Evolutionary conservation across 495 filamentous ascomycete species (phyloP), one percentile per base, ranked within the genome.

Genomic region (Ramalina intermedia): DNA sequence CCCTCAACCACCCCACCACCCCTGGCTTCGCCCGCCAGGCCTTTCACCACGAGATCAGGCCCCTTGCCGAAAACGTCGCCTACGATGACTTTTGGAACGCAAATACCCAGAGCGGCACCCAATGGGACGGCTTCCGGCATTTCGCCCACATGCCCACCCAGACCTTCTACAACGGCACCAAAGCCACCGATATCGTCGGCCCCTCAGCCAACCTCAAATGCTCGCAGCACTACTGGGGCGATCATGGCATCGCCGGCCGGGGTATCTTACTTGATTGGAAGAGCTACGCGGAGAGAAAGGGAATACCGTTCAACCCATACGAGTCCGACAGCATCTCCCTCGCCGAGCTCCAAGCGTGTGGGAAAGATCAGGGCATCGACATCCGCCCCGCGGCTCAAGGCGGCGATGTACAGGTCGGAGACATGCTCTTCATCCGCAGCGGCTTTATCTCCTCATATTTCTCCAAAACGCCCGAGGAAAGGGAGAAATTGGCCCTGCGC

Each of bases 51-150:
- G 57, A 65, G 45, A 73, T 80, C 58, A 78, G 78, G 61, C 63
- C 63, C 51, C 65, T 78, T 3, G 49, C 55, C 0, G 63, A 67
- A 29, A 68, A 67, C n/a, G 39, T 70, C 11, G 73, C 72, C 2
- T 78, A 79, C 48, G 79, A 84, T 53, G 82, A 86, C 52, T 69
- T 82, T 49, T 80, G 85, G 50, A 70, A 74, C 23, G 71, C 87
- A 61, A 88, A 88, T 61, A 86, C 84, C 0, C 84, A 88, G 58
- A 74, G 76, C 55, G 75, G 76, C 23, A 82, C 79, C 3, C 84
- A 90, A 62, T 87, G 84, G 84, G 84, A 89, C 56, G 79, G 81
- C 17, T 69, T 87, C n/a, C 68, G 80, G 42, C 82, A 86, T 56
- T 63, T 70, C 47, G 61, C 63, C 13, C 68, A 74, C 48, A 55